These are phyloP conservation scores for Russula sp. DNA, from an alignment of 768 basidiomycete species.

Conservation along the genomic window DNA sequence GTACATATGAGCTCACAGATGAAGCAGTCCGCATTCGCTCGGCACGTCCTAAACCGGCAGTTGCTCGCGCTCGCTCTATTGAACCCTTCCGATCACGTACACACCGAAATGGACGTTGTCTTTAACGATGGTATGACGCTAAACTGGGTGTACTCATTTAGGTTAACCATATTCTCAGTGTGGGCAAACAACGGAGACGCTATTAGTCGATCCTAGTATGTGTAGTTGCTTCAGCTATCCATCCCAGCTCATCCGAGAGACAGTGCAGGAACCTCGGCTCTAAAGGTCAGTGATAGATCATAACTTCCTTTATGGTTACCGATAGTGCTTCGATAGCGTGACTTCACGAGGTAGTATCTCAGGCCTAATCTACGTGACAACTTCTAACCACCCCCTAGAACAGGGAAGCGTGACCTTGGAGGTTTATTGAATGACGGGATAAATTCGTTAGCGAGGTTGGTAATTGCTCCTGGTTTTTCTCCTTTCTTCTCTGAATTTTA, in stretches of 20 bases:
- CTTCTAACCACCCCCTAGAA: conserved; percentile 41
- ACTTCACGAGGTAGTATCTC: conserved; percentile 66
- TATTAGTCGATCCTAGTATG: conserved; percentile 82
- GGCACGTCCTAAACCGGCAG: conserved; percentile 72
- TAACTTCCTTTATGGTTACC: conserved; percentile 1
- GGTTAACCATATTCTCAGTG: conserved; percentile 39
- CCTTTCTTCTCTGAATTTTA: conserved; percentile 1
- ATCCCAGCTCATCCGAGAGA: conserved; percentile 23
- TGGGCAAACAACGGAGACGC: conserved; percentile 99
- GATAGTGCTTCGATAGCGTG: conserved; percentile 46
- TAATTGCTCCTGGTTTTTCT: neutral
- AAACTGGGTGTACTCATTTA: neutral
- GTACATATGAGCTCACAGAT: conserved; percentile 11
- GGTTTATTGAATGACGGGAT: conserved; percentile 95
- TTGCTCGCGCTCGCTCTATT: conserved; percentile 66
- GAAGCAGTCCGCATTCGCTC: conserved; percentile 80
- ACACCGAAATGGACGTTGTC: conserved; percentile 58
- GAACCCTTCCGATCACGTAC: conserved; percentile 46
- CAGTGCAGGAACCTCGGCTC: conserved; percentile 91
- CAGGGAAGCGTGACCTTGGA: conserved; percentile 89
- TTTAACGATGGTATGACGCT: conserved; percentile 65
- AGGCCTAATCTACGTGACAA: neutral
- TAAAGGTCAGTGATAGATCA: conserved; percentile 58
- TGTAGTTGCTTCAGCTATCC: conserved; percentile 16
- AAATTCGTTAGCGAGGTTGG: conserved; percentile 80